Evolutionary conservation across 2,329 filamentous ascomycete species (phyloP).

Genomic region (Septoria petroselini): DNA sequence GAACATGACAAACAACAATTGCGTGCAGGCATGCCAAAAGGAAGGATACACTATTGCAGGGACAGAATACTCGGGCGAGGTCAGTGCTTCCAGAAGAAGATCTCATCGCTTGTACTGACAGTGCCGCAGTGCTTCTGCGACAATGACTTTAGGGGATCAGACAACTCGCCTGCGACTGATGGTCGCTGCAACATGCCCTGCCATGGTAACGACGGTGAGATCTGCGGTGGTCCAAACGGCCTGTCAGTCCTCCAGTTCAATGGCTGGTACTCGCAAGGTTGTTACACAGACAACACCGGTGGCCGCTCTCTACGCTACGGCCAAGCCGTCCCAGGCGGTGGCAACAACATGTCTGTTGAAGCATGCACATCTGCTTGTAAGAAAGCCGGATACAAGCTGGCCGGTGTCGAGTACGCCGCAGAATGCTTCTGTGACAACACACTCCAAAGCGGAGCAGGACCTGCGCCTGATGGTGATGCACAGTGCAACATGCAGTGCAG

Average conservation of each 20-base stretch:
- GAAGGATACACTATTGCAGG: constrained; percentile 26
- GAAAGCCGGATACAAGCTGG: constrained; percentile 35
- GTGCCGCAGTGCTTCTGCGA: constrained; percentile 26
- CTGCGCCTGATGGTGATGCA: constrained; percentile 26
- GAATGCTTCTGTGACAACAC: constrained; percentile 37
- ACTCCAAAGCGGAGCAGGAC: constrained; percentile 27
- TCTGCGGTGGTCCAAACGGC: constrained; percentile 30
- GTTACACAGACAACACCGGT: constrained; percentile 28
- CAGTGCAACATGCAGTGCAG: constrained; percentile 35
- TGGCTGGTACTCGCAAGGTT: constrained; percentile 30
- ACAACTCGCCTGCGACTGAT: constrained; percentile 20
- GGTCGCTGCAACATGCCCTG: constrained; percentile 32
- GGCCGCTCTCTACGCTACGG: constrained; percentile 23
- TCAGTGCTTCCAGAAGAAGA: background rate
- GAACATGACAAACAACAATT: constrained; percentile 28
- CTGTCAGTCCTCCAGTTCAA: constrained; percentile 29
- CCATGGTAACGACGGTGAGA: constrained; percentile 30
- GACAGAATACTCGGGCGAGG: constrained; percentile 26
- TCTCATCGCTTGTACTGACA: background rate
- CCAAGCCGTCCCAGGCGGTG: constrained; percentile 26
- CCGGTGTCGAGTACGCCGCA: constrained; percentile 32
- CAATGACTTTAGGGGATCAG: constrained; percentile 25
- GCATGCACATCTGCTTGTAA: constrained; percentile 33
- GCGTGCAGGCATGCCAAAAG: constrained; percentile 20
- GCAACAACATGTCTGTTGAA: constrained; percentile 24